These are phyloP conservation scores for Linnemannia schmuckeri DNA, from an alignment of 192 early-diverging fungal species.

Conservation along the genomic window DNA sequence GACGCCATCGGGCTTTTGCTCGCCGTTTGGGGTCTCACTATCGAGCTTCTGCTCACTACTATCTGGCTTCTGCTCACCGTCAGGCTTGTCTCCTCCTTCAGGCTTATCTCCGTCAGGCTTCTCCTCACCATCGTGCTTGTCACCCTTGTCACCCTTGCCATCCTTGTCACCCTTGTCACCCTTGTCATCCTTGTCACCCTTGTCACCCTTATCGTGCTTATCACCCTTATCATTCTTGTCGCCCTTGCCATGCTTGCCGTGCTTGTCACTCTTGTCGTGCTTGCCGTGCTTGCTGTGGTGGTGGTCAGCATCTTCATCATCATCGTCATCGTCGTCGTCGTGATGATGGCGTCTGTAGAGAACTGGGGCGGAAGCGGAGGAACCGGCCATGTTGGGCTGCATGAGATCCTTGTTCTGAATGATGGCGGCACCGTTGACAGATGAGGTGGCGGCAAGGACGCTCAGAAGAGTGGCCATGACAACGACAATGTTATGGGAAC, in stretches of 20 bases:
- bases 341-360: conserved; percentile 28
- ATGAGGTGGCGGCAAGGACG: conserved; percentile 19
- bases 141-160: neutral
- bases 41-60: neutral
- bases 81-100: neutral
- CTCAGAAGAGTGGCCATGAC: conserved; percentile 24
- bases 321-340: neutral
- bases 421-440: conserved; percentile 12
- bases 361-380: neutral
- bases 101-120: neutral
- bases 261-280: neutral
- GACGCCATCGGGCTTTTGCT: neutral
- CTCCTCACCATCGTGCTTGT: neutral
- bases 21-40: neutral
- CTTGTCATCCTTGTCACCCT: neutral
- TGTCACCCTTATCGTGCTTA: neutral
- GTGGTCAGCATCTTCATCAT: neutral
- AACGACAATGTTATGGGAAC: conserved; percentile 14
- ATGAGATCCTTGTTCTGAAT: neutral
- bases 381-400: neutral
- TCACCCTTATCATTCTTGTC: neutral
- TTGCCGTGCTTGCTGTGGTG: neutral
- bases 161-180: neutral
- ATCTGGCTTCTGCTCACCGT: neutral
- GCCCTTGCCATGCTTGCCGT: neutral